These are phyloP conservation scores for Phytophthora hibernalis DNA, from an alignment of 352 stramenopile species.

Conservation along the genomic window DNA sequence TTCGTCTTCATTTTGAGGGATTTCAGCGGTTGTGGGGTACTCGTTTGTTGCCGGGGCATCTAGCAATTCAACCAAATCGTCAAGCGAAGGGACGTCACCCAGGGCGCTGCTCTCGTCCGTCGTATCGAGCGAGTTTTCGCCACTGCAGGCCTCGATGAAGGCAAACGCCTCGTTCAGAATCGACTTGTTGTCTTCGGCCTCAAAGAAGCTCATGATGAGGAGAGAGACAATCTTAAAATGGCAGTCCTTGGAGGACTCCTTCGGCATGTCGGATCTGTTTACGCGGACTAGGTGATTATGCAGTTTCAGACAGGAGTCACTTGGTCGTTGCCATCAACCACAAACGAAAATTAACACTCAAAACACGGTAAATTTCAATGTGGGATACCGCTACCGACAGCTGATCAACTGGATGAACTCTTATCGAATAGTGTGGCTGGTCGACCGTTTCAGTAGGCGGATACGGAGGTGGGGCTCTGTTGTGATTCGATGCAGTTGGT, in stretches of 20 bases:
- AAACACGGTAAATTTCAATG: not conserved
- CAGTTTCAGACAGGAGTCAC: too few relatives aligned
- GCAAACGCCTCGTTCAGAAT: constrained; percentile 34
- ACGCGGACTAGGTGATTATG: not conserved
- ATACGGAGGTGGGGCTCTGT: not conserved
- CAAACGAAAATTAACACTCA: not conserved
- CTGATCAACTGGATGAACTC: too few relatives aligned
- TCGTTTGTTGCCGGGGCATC: not conserved
- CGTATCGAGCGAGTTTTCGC: constrained; percentile 2
- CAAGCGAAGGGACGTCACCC: constrained; percentile 14
- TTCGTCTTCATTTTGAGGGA: not conserved
- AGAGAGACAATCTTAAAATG: not conserved
- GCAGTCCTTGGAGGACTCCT: too few relatives aligned
- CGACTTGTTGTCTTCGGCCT: constrained; percentile 20
- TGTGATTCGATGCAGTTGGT: constrained; percentile 8
- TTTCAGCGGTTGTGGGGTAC: not conserved
- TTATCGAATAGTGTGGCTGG: not conserved
- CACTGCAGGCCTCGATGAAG: constrained; percentile 32
- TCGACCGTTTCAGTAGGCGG: not conserved
- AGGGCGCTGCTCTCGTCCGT: constrained; percentile 11
- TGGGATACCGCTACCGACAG: too few relatives aligned
- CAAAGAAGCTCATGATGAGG: constrained; percentile 33
- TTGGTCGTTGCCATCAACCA: too few relatives aligned
- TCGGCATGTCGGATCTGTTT: constrained; percentile 9
- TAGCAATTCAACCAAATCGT: constrained; percentile 4